These are phyloP conservation scores for Chaetothyriales sp. DNA, from an alignment of 2,329 filamentous ascomycete genomes.

Conservation along the genomic window DNA sequence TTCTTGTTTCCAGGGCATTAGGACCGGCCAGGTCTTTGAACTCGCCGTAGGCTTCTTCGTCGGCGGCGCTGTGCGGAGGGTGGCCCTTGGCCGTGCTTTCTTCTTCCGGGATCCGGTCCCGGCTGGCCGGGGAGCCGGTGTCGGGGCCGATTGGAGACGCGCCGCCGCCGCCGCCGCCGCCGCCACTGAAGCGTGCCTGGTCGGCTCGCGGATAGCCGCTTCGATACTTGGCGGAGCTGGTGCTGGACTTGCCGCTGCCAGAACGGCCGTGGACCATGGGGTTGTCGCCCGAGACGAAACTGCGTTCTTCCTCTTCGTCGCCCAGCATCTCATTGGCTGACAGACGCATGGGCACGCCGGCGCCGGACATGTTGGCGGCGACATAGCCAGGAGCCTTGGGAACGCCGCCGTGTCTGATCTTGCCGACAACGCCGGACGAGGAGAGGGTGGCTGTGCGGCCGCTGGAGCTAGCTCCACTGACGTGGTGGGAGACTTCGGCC, in stretches of 20 bases:
- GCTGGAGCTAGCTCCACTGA: constrained; percentile 28
- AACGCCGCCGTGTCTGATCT: constrained; percentile 79
- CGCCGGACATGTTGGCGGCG: constrained; percentile 59
- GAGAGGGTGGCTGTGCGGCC: constrained; percentile 51
- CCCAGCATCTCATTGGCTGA: constrained; percentile 93
- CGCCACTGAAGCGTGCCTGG: constrained; percentile 27
- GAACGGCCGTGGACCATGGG: constrained; percentile 37
- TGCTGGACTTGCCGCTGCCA: constrained; percentile 46
- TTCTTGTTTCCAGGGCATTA: constrained; percentile 26
- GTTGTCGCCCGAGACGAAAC: constrained; percentile 20
- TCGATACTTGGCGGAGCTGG: constrained; percentile 34
- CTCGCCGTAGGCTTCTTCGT: constrained; percentile 42
- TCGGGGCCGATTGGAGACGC: constrained; percentile 38
- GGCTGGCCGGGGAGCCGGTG: constrained; percentile 12
- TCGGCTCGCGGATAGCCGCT: constrained; percentile 32
- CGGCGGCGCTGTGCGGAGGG: constrained; percentile 18
- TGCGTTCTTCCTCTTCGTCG: constrained; percentile 58
- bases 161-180: too few species aligned
- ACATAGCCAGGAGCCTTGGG: constrained; percentile 66
- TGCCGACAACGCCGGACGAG: constrained; percentile 45
- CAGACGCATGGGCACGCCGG: constrained; percentile 76
- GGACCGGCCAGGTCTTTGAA: constrained; percentile 38
- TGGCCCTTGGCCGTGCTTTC: constrained; percentile 25
- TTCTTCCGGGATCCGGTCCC: constrained; percentile 28
- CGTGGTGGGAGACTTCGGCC: constrained; percentile 59